A percentile compares a stretch with the other conserved stretches of the same genome.
These are phyloP conservation scores for Biscogniauxia marginata DNA, from an alignment of 2,329 filamentous ascomycete species.

Conservation along the genomic window DNA sequence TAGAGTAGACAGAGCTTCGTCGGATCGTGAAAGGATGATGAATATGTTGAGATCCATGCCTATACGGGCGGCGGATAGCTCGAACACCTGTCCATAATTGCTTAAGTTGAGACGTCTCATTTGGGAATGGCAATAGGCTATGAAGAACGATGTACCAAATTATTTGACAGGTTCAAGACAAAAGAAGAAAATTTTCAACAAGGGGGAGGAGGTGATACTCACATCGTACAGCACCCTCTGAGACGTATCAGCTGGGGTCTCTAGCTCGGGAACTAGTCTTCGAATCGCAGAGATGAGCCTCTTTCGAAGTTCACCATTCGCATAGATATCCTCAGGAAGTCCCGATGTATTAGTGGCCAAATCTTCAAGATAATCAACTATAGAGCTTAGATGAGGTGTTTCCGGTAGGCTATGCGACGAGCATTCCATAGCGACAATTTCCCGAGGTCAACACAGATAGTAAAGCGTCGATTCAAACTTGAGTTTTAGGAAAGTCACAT, in stretches of 20 bases:
- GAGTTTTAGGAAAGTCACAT: too few species aligned
- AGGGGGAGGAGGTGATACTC: not conserved
- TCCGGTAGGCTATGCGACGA: not conserved
- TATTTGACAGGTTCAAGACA: too few species aligned
- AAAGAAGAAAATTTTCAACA: not conserved
- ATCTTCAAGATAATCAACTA: slow-evolving; percentile 3
- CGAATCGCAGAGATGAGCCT: slow-evolving; percentile 9
- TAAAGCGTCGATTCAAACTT: too few species aligned
- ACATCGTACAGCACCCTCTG: slow-evolving; percentile 17
- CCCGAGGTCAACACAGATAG: too few species aligned
- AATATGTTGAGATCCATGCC: slow-evolving; percentile 18
- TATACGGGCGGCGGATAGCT: slow-evolving; percentile 10
- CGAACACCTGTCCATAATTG: slow-evolving; percentile 7
- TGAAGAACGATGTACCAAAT: too few species aligned
- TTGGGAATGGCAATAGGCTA: not conserved
- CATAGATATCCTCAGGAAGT: not conserved
- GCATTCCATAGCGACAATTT: not conserved
- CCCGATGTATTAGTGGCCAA: slow-evolving; percentile 1
- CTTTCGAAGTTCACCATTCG: slow-evolving; percentile 13
- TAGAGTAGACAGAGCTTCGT: slow-evolving; percentile 12
- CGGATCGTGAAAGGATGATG: slow-evolving; percentile 8
- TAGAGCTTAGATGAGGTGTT: not conserved
- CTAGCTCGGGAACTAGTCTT: slow-evolving; percentile 13
- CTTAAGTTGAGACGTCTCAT: not conserved
- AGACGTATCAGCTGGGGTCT: slow-evolving; percentile 12